These are phyloP conservation scores for Capsicum chinense DNA, from an alignment of 257 asterid species.

Conservation along the genomic window DNA sequence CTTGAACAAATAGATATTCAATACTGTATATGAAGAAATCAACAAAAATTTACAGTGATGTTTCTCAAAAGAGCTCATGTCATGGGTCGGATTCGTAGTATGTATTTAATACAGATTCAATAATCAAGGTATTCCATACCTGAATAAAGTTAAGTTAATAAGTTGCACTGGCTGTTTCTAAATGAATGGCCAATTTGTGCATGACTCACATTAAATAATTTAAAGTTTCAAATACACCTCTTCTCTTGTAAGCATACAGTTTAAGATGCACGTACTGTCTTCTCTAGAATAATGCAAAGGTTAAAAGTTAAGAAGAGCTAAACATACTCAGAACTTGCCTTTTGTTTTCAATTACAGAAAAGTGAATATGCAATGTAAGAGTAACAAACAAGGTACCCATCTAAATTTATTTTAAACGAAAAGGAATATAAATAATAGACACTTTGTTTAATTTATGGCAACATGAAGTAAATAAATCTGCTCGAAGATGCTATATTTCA, in stretches of 20 bases:
- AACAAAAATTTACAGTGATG: constrained; percentile 60
- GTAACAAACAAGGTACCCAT: background rate
- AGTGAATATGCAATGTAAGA: no score
- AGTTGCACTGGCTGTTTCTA: background rate
- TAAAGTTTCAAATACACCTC: no score
- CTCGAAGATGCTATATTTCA: background rate
- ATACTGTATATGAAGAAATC: no score
- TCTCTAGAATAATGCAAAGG: no score
- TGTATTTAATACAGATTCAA: constrained; percentile 80
- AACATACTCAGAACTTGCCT: no score
- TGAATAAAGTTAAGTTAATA: constrained; percentile 41
- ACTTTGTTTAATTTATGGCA: background rate
- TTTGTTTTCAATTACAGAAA: no score
- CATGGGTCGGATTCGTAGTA: constrained; percentile 67
- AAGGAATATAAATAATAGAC: background rate
- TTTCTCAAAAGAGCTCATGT: constrained; percentile 75
- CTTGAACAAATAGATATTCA: no score
- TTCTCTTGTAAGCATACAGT: no score
- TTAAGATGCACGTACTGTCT: no score
- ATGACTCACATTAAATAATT: no score
- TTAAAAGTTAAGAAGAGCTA: no score
- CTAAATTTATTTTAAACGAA: background rate
- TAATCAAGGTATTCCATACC: constrained; percentile 95
- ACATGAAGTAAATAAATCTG: background rate
- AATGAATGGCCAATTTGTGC: background rate